Evolutionary conservation across 1,139 yeast species (phyloP).

Genomic region (Tardiomyces digboiensis): DNA sequence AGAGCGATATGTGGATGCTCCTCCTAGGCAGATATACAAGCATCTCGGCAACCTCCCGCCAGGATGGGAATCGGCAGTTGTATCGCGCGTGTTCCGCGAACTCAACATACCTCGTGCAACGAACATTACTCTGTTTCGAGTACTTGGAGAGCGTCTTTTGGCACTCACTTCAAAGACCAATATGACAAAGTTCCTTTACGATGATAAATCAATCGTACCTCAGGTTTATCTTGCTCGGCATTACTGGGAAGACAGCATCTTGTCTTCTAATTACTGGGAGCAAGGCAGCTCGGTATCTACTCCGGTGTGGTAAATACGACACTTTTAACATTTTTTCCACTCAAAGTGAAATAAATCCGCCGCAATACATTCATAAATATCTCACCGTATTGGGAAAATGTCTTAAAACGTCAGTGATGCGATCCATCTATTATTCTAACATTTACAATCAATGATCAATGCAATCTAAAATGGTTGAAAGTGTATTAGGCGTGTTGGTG

Average conservation of each 20-base stretch:
- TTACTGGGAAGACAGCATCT: conserved; percentile 11
- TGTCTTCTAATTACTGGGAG: conserved; percentile 10
- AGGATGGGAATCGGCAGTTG: conserved; percentile 5
- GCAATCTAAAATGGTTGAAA: too few relatives aligned
- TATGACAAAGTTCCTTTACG: neutral
- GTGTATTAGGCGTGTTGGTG: neutral
- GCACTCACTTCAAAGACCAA: neutral
- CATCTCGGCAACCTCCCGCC: conserved; percentile 4
- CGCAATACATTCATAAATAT: too few relatives aligned
- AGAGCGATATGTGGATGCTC: neutral
- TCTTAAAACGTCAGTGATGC: too few relatives aligned
- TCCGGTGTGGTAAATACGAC: conserved; percentile 12
- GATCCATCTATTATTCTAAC: too few relatives aligned
- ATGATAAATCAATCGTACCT: neutral
- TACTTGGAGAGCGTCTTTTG: neutral
- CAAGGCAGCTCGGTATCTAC: conserved; percentile 11
- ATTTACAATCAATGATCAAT: too few relatives aligned
- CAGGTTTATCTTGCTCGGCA: conserved; percentile 1
- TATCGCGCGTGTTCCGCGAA: conserved; percentile 4
- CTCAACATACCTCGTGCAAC: conserved; percentile 3
- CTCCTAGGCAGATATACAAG: conserved; percentile 3
- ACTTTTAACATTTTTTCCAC: too few relatives aligned
- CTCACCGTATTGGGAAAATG: too few relatives aligned
- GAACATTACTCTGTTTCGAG: neutral
- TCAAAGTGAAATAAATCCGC: too few relatives aligned